Conservation (phyloP, 2,329 filamentous ascomycete species). For the Aspergillus caelatus region DNA sequence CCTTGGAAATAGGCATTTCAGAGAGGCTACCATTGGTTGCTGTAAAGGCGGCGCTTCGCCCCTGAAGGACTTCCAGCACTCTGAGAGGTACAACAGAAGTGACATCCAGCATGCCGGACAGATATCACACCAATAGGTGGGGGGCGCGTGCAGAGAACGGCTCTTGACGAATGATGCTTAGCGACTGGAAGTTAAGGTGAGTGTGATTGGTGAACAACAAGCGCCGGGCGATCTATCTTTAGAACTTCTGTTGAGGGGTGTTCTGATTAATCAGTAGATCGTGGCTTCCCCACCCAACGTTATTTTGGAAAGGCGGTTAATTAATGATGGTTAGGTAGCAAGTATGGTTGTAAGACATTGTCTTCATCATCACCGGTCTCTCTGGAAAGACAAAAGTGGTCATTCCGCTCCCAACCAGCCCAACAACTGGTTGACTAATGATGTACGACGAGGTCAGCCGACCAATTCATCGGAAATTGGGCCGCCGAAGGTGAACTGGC, state of each 20-base stretch:
- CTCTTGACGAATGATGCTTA: slow-evolving; percentile 12
- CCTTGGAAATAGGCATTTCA: slow-evolving; percentile 12
- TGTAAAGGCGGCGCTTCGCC: slow-evolving; percentile 22
- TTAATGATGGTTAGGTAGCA: slow-evolving; percentile 2
- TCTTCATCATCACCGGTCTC: not conserved
- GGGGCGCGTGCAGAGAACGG: slow-evolving; percentile 27
- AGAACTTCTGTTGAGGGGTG: slow-evolving; percentile 18
- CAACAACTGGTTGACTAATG: not conserved
- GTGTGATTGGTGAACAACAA: slow-evolving; percentile 28
- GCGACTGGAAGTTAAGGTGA: slow-evolving; percentile 15
- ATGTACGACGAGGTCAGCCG: slow-evolving; percentile 15
- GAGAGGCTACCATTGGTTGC: slow-evolving; percentile 22
- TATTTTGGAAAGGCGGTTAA: slow-evolving; percentile 1
- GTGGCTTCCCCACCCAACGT: not conserved
- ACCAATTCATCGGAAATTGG: slow-evolving; percentile 13
- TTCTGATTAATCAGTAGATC: not conserved
- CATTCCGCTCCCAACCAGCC: slow-evolving; percentile 9
- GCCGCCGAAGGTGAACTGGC: slow-evolving; percentile 4
- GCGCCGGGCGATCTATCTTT: slow-evolving; percentile 36
- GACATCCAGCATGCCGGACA: slow-evolving; percentile 1
- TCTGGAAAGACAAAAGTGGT: slow-evolving; percentile 17
- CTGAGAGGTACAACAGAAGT: slow-evolving; percentile 16
- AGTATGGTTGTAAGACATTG: not conserved
- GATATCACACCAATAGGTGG: slow-evolving; percentile 21
- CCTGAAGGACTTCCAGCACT: slow-evolving; percentile 10